These are phyloP conservation scores for Globisporangium orthogonon DNA, from an alignment of 352 stramenopile genomes.

Conservation along the genomic window DNA sequence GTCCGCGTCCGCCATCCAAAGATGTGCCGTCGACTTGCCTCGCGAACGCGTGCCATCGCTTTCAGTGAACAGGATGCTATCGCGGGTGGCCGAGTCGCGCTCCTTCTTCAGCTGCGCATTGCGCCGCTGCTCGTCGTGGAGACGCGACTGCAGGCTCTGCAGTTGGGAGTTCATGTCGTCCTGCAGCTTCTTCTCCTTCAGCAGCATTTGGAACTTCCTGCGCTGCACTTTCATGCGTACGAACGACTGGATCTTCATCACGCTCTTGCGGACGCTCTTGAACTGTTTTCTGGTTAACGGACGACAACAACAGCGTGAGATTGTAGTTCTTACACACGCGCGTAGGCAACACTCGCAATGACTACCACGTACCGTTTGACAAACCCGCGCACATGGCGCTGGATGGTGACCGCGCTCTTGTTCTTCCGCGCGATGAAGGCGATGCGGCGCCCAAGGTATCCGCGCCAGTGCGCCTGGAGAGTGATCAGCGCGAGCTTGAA, in stretches of 20 bases:
- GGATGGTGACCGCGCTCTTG: slow-evolving; percentile 78
- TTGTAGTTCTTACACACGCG: not conserved
- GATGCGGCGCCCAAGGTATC: slow-evolving; percentile 11
- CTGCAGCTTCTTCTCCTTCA: slow-evolving; percentile 78
- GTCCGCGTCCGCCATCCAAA: slow-evolving; percentile 78
- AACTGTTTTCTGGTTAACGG: slow-evolving; percentile 32
- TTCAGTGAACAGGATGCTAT: slow-evolving; percentile 42
- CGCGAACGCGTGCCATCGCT: slow-evolving; percentile 31
- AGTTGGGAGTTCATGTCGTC: slow-evolving; percentile 85
- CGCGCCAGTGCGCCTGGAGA: slow-evolving; percentile 64
- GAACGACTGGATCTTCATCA: slow-evolving; percentile 68
- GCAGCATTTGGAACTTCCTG: slow-evolving; percentile 64
- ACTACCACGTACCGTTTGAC: slow-evolving; percentile 32
- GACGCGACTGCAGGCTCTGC: slow-evolving; percentile 64
- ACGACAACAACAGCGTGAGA: slow-evolving; percentile 28
- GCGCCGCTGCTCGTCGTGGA: slow-evolving; percentile 73
- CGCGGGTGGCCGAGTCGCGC: slow-evolving; percentile 36
- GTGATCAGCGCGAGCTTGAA: slow-evolving; percentile 60
- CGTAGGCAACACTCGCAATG: not conserved
- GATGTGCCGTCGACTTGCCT: slow-evolving; percentile 55
- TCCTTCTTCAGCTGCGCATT: slow-evolving; percentile 61
- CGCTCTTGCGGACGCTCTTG: slow-evolving; percentile 36
- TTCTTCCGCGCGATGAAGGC: slow-evolving; percentile 42
- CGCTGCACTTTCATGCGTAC: slow-evolving; percentile 81
- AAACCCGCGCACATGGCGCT: slow-evolving; percentile 71